phyloP scores from a whole-genome alignment of 2,329 filamentous ascomycete genomes.

The Talaromyces amestolkiae region DNA sequence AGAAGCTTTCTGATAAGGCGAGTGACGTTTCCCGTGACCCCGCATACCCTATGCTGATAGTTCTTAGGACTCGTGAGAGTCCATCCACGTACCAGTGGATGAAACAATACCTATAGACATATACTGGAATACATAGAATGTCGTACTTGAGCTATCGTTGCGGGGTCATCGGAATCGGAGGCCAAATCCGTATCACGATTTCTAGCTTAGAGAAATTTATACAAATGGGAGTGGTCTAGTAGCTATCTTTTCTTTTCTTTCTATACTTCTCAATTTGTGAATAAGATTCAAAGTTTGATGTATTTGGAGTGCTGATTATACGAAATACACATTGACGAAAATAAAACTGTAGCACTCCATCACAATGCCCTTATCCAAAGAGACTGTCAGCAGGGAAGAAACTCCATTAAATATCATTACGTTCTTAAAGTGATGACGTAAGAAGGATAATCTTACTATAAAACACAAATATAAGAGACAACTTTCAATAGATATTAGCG shows the following conservation, averaged over 20 bases:
- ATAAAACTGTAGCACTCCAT: background rate
- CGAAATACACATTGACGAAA: too few species aligned
- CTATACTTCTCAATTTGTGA: background rate
- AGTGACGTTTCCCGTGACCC: background rate
- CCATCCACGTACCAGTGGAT: background rate
- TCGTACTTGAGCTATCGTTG: background rate
- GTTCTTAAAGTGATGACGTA: too few species aligned
- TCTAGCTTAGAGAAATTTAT: background rate
- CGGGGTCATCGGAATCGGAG: conserved; percentile 1
- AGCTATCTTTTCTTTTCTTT: background rate
- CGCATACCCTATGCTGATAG: conserved; percentile 3
- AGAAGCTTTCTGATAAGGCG: background rate
- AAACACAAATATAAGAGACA: too few species aligned
- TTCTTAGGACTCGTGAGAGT: background rate
- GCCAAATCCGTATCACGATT: background rate
- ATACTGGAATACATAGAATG: background rate
- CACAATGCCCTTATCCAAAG: background rate
- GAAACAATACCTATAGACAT: background rate
- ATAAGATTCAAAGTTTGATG: too few species aligned
- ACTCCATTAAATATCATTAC: too few species aligned
- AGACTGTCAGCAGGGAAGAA: background rate
- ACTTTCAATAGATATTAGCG: too few species aligned
- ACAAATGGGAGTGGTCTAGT: background rate
- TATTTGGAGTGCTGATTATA: too few species aligned
- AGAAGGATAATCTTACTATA: too few species aligned